Base-by-base conservation (phyloP, 345 rosid species). In the Citrus unshiu region DNA sequence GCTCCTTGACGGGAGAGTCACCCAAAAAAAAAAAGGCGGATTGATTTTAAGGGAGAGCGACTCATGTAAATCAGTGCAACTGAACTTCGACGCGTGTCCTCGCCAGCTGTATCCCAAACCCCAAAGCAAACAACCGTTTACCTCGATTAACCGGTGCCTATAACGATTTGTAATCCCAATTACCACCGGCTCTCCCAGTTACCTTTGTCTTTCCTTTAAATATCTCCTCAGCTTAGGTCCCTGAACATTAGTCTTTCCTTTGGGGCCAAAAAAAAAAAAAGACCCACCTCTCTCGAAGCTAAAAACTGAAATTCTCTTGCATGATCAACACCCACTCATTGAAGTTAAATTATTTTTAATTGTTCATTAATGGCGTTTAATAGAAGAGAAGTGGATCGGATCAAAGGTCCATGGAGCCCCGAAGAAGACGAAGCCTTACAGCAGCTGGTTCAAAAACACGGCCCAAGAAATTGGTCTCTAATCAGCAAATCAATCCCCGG, bases 321-420 rank as follows among this genome's bases (percentile, higher is more conserved):
- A 68, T 46, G 58, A 25, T 79, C 58, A 40, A 27, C 68, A 32
- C 24, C 46, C 68, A 65, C 39, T 13, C 3, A 62, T 7, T 21
- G 2, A 58, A 2, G 19, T 32, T 9, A 21, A 54, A 16, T 51
- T 59, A 18, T 14, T 32, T 51, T 19, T 54, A 7, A 1, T 58
- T 25, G 14, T 83, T 83, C 78, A 49, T 46, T 22, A 61, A 77
- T 74, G 78, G 84, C 77, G 51, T 35, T 76, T 27, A 68, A 73
- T 24, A 57, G 86, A 68, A 92, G 86, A 58, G 91, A 90, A 58
- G 83, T 84, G 85, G 98, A 95, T 83, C 88, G 98, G 90, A 93
- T 95, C 80, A 95, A 90, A 82, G 98, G 99, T 21, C 99, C 98
- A 22, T 95, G 98, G 98, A 95, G 97, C 80, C 95, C 97, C 18